Percentiles rank a stretch among this genome's conserved stretches.
These are phyloP conservation scores for Mycena chlorophos DNA, from an alignment of 768 basidiomycete genomes.

Conservation along the genomic window DNA sequence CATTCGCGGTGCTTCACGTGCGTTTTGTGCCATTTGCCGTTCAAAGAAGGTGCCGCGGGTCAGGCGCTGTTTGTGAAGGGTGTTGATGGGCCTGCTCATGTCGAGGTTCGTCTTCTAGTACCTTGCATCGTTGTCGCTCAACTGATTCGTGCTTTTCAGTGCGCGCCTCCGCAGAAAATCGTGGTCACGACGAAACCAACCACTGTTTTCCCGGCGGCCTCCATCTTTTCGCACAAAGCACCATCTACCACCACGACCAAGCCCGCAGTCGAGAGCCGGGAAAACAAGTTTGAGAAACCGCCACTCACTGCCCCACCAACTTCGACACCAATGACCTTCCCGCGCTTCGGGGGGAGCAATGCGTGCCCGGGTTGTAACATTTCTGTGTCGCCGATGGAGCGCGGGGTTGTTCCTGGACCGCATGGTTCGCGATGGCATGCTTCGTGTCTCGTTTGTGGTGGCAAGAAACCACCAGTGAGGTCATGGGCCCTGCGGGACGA, in stretches of 20 bases:
- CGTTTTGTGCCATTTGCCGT: constrained; percentile 58
- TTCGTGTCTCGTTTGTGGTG: constrained; percentile 78
- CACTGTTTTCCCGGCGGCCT: constrained; percentile 2
- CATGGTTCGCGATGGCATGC: constrained; percentile 81
- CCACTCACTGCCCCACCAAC: constrained; percentile 39
- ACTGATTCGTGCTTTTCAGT: constrained; percentile 31
- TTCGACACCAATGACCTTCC: constrained; percentile 35
- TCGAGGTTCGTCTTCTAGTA: constrained; percentile 54
- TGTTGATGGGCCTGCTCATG: constrained; percentile 66
- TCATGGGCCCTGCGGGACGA: constrained; percentile 40
- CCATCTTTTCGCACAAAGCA: constrained; percentile 15
- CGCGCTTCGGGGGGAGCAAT: constrained; percentile 61
- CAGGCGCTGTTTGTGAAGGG: constrained; percentile 72
- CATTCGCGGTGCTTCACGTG: constrained; percentile 80
- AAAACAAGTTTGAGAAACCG: constrained; percentile 38
- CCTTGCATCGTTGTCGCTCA: not conserved
- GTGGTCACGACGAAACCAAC: constrained; percentile 24
- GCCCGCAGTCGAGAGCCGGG: too few species aligned
- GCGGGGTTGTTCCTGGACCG: constrained; percentile 83
- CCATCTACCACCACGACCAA: constrained; percentile 6
- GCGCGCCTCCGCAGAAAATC: constrained; percentile 45
- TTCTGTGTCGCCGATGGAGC: constrained; percentile 79
- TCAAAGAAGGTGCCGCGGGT: constrained; percentile 61
- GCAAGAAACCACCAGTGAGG: constrained; percentile 52
- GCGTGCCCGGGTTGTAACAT: constrained; percentile 75